phyloP scores from a whole-genome alignment of 1,284 basidiomycete genomes.

The Tetrapyrgos nigripes region DNA sequence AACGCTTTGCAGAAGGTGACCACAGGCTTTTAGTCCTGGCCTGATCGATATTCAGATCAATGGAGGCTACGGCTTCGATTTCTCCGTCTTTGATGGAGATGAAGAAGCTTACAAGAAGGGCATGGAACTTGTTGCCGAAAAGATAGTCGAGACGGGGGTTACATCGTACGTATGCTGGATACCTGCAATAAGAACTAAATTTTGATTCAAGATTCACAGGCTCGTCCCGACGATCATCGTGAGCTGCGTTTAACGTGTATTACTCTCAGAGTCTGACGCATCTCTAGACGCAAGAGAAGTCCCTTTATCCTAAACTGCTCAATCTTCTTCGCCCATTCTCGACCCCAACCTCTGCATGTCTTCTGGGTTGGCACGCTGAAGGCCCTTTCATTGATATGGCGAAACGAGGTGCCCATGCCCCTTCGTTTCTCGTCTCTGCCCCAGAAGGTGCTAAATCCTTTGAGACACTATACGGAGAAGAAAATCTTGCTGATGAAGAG shows the following conservation, averaged over 20 bases:
- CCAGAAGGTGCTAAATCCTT: conserved; percentile 66
- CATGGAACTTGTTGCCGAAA: conserved; percentile 72
- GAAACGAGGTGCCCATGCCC: conserved; percentile 84
- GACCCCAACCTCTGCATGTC: conserved; percentile 64
- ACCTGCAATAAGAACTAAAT: conserved; percentile 8
- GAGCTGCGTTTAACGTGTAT: conserved; percentile 32
- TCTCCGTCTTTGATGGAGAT: conserved; percentile 78
- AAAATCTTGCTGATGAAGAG: conserved; percentile 65
- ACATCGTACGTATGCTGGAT: conserved; percentile 66
- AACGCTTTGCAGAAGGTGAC: conserved; percentile 8
- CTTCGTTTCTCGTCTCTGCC: conserved; percentile 71
- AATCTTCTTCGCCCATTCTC: conserved; percentile 68
- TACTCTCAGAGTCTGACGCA: not conserved
- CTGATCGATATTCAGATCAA: conserved; percentile 86
- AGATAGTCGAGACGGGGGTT: conserved; percentile 87
- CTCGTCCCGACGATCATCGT: conserved; percentile 84
- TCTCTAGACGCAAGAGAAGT: conserved; percentile 77
- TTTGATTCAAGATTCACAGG: conserved; percentile 37
- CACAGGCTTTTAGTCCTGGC: conserved; percentile 62
- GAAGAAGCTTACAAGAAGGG: conserved; percentile 74
- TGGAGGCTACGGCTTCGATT: conserved; percentile 91
- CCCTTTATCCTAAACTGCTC: conserved; percentile 72
- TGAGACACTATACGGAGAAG: conserved; percentile 75
- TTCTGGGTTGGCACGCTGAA: conserved; percentile 90
- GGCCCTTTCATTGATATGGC: conserved; percentile 85